Evolutionary conservation across 345 rosid species (phyloP), one percentile per base, ranked within the genome.

Genomic region (Eucalyptus regnans): DNA sequence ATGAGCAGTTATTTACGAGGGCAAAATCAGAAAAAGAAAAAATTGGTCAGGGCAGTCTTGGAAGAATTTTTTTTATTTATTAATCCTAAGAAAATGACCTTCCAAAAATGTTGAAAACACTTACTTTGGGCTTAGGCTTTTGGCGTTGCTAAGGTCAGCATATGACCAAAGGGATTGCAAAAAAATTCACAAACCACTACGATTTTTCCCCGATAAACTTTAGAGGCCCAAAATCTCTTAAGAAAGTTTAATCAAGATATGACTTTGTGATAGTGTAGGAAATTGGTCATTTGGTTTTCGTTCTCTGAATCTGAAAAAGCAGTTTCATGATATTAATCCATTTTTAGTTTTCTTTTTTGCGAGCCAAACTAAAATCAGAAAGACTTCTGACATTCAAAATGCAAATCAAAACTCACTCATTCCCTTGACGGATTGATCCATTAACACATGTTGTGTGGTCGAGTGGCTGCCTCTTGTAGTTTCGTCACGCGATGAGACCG

Each of bases 151-250:
- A 27, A 27, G 68, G 68, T 3, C 2, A 27, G 7, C 4, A 27
- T 58, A 23, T 58, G 29, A 25, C n/a, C 15, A 5, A 60, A 60
- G 66, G 14, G n/a, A 4, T 11, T 25, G 1, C 7, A 6, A 25
- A 60, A 60, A 25, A 60, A 12, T 60, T 25, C 6, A 4, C 4
- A 0, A 11, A 27, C 3, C 3, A 60, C 3, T 27, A 29, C 6
- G 5, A 27, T 2, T 27, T 60, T 60, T 60, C 3, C n/a, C 3
- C 7, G 11, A 1, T 5, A 2, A 12, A 23, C 12, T 56, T 56
- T 56, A 6, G 12, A 56, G 4, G 1, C 27, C 6, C 62, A 56
- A 56, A 56, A 56, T 22, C 6, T 23, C 16, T 27, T 60, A 29
- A 29, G 20, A 60, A 27, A 12, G 68, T 12, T 62, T 16, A 62